Conservation (phyloP, 371 early-diverging fungal species). For the Mucor piriformis region DNA sequence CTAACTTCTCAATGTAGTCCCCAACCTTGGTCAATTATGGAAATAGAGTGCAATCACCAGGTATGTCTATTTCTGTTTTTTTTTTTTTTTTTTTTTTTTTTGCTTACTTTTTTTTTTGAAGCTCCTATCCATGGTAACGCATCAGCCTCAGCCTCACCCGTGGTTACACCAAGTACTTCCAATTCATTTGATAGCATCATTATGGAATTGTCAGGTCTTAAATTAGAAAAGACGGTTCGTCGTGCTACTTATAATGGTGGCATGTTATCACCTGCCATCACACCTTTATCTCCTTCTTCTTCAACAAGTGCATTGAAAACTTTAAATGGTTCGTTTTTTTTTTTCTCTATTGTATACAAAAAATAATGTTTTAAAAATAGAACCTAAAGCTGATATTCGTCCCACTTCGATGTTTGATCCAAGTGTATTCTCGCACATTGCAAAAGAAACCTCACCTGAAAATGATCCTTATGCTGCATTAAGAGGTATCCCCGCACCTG, state of each 20-base stretch:
- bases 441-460: background rate
- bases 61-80: slow-evolving; percentile 2
- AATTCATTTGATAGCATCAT: slow-evolving; percentile 24
- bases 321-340: background rate
- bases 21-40: slow-evolving; percentile 5
- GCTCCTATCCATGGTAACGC: background rate
- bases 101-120: background rate
- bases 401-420: slow-evolving; percentile 1
- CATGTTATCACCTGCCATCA: slow-evolving; percentile 24
- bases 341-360: background rate
- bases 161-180: slow-evolving; percentile 14
- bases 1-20: background rate
- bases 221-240: slow-evolving; percentile 15
- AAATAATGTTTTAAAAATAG: background rate
- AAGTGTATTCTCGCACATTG: slow-evolving; percentile 4
- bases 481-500: slow-evolving; percentile 18
- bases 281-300: slow-evolving; percentile 1
- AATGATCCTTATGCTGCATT: slow-evolving; percentile 22
- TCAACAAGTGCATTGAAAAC: background rate
- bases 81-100: background rate
- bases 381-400: background rate
- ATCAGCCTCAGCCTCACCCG: slow-evolving; percentile 13
- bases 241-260: slow-evolving; percentile 40
- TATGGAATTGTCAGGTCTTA: slow-evolving; percentile 36
- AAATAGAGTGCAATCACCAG: background rate